phyloP scores from a whole-genome alignment of 2,329 filamentous ascomycete species.

The Acephala macrosclerotiorum region DNA sequence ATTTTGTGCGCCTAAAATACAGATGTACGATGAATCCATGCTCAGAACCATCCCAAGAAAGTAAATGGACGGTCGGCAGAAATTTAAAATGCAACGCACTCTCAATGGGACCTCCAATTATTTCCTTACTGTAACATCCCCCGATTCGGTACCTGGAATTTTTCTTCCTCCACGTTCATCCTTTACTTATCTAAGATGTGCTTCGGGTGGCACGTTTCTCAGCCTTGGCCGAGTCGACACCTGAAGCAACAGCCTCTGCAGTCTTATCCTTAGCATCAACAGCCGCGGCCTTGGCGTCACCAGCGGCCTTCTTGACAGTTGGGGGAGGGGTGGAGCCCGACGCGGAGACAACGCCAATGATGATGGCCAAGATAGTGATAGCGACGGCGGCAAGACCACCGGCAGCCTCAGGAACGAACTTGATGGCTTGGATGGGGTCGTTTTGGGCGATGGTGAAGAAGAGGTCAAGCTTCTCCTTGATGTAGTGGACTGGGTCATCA shows the following conservation, averaged over 20 bases:
- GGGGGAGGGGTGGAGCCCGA: slow-evolving; percentile 73
- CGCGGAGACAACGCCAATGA: slow-evolving; percentile 70
- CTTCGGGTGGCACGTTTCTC: slow-evolving; percentile 44
- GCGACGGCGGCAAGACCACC: slow-evolving; percentile 77
- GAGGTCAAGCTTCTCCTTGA: slow-evolving; percentile 92
- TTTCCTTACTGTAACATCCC: slow-evolving; percentile 24
- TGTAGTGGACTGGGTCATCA: slow-evolving; percentile 86
- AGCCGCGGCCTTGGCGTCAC: slow-evolving; percentile 72
- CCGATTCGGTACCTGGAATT: slow-evolving; percentile 1
- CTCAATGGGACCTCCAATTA: slow-evolving; percentile 22
- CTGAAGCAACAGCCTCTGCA: slow-evolving; percentile 62
- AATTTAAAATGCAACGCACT: slow-evolving; percentile 27
- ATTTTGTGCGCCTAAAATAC: slow-evolving; percentile 41
- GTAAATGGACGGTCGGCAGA: slow-evolving; percentile 19
- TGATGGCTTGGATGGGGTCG: slow-evolving; percentile 83
- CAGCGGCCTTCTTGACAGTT: slow-evolving; percentile 72
- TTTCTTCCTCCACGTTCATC: slow-evolving; percentile 2
- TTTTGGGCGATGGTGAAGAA: slow-evolving; percentile 85
- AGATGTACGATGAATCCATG: slow-evolving; percentile 28
- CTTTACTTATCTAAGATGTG: slow-evolving; percentile 34
- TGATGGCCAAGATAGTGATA: slow-evolving; percentile 73
- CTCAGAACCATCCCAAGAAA: slow-evolving; percentile 20
- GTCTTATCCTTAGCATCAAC: slow-evolving; percentile 80
- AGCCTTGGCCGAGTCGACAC: slow-evolving; percentile 77
- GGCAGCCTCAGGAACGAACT: slow-evolving; percentile 90